Evolutionary conservation across 805 yeast genomes (phyloP), one percentile per base, ranked within the genome.

Genomic region (Scheffersomyces spartinae): DNA sequence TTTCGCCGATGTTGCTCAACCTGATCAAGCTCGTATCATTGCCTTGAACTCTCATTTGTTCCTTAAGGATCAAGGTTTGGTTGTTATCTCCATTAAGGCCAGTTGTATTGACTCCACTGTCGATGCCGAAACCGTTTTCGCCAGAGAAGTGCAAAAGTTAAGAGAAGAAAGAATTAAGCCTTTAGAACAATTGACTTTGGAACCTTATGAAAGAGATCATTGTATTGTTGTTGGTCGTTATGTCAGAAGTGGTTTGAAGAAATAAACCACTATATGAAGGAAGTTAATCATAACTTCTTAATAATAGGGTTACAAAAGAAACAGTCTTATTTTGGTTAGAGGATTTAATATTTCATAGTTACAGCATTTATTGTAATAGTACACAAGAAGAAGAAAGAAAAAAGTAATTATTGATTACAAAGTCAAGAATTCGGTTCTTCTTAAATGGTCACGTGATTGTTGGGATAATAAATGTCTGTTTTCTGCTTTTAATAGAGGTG

Each of bases 81-180:
- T 91, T 42, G 91, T 91, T 39, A 91, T 91, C 52, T 88, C 97
- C 49, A 91, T 91, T 65, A 91, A 91, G 75, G 98, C 98, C 48
- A 91, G 91, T 85, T 91, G 98, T 84, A 91, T 91, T 59, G 98
- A 91, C 66, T 91, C 97, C 25, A 91, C 98, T 34, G 97, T 88
- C 32, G 97, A 86, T 57, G 98, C 98, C 41, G 97, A 91, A 71
- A 86, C 96, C 34, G 98, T 91, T 39, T 91, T 91, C 53, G 97
- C 98, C 35, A 83, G 97, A 70, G 98, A 91, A 69, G 96, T 91
- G 33, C 96, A 91, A 66, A 91, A 91, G 63, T 75, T 91, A 65
- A 78, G 98, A 67, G 97, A 88, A 65, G 98, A 91, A 71, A 79
- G 94, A 62, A 82, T 91, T 61, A 91, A 91, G 68, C 98, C 98